Conservation (phyloP, 139 green algal genomes). For the Chlorella vulgaris region DNA sequence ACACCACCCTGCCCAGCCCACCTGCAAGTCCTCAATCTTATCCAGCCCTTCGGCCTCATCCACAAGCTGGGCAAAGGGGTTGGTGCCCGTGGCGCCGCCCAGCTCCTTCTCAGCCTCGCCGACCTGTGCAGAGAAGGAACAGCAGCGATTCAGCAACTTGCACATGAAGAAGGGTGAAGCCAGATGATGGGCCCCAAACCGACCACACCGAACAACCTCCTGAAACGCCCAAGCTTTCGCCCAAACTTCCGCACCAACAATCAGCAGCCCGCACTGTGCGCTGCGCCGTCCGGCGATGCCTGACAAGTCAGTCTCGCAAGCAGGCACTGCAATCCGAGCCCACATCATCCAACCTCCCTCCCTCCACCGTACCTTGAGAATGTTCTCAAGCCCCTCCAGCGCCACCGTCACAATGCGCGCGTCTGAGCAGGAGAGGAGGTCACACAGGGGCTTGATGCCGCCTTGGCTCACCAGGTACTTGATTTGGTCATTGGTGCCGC, state of each 20-base stretch:
- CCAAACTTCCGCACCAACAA: no score
- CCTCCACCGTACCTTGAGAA: constrained; percentile 88
- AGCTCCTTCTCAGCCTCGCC: constrained; percentile 78
- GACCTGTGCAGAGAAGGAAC: constrained; percentile 34
- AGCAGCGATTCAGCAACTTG: no score
- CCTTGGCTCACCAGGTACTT: constrained; percentile 86
- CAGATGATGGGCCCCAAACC: no score
- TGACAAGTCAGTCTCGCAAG: no score
- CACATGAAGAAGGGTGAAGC: no score
- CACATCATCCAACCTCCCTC: no score
- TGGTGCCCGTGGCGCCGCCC: constrained; percentile 55
- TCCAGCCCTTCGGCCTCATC: constrained; percentile 98
- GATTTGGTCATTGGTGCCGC: constrained; percentile 67
- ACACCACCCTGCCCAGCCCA: background rate
- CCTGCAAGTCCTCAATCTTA: constrained; percentile 98
- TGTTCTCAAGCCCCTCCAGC: constrained; percentile 99
- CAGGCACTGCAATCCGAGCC: no score
- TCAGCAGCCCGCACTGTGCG: no score
- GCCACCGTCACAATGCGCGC: constrained; percentile 97
- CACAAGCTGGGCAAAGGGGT: constrained; percentile 89
- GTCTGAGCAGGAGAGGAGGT: constrained; percentile 92
- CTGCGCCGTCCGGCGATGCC: background rate
- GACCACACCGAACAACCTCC: no score
- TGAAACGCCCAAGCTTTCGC: no score
- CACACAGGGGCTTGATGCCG: constrained; percentile 96